phyloP scores from a whole-genome alignment of 352 stramenopile genomes.

The Peronospora destructor region DNA sequence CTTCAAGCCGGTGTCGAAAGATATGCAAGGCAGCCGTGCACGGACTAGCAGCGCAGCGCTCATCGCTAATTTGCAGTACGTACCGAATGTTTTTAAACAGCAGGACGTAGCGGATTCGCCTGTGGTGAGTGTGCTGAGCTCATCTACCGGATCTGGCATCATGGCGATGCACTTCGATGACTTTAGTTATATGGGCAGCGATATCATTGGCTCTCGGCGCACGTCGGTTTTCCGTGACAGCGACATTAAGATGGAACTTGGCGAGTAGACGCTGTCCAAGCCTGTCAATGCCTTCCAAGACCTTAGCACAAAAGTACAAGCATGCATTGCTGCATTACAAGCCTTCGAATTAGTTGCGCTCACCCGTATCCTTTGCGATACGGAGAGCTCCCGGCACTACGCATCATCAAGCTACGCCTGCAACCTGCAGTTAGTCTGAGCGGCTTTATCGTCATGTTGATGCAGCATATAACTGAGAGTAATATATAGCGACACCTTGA shows the following conservation, averaged over 20 bases:
- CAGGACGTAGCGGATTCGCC: conserved; percentile 80
- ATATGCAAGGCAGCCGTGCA: conserved; percentile 24
- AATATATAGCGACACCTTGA: conserved; percentile 1
- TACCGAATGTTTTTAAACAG: conserved; percentile 75
- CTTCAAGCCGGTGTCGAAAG: conserved; percentile 52
- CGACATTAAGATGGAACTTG: conserved; percentile 81
- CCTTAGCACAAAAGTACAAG: conserved; percentile 11
- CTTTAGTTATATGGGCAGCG: conserved; percentile 85
- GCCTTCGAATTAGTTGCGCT: conserved; percentile 2
- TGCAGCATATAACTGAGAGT: conserved; percentile 11
- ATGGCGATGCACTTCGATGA: conserved; percentile 83
- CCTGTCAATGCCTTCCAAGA: conserved; percentile 4
- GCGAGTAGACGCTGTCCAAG: conserved; percentile 32
- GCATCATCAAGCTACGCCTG: conserved; percentile 13
- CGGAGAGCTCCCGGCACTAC: conserved; percentile 4
- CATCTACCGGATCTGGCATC: conserved; percentile 40
- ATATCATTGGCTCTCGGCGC: conserved; percentile 76
- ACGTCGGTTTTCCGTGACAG: conserved; percentile 79
- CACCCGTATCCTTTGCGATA: conserved; percentile 1
- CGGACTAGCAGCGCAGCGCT: conserved; percentile 47
- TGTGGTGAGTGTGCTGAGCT: conserved; percentile 42
- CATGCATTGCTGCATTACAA: conserved; percentile 17
- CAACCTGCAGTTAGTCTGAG: conserved; percentile 8
- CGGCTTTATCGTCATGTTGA: conserved; percentile 11
- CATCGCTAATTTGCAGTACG: conserved; percentile 64